Base-by-base conservation (phyloP, 2,329 filamentous ascomycete genomes). In the Sporothrix globosa region DNA sequence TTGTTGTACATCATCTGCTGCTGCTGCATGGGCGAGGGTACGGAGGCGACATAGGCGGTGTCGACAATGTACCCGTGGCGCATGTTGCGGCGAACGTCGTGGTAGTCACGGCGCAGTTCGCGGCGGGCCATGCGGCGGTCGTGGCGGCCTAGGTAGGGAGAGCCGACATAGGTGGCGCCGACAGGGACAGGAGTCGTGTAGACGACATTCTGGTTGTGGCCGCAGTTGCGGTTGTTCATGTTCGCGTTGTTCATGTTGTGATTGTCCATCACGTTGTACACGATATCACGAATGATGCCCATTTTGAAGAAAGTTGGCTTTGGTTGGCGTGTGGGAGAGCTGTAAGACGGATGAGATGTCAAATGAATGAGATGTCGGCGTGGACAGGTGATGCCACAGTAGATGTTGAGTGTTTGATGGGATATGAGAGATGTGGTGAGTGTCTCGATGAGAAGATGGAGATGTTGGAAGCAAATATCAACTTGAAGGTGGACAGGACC, bases 61-160 rank as follows among this genome's bases (percentile, higher is more conserved):
- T 56, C 53, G 53, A 27, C 24, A 27, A 65, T 4, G 24, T 39
- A 24, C 7, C 54, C 58, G 13, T 56, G 68, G 58, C 48, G 68
- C 68, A 56, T 65, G n/a, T 46, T 9, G 50, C 65, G 65, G 21
- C n/a, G 50, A 34, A 34, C 34, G 41, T 61, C 44, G 27, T 27
- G 54, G 44, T 54, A 46, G 10, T 52, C 53, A 41, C 54, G 54
- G 53, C 67, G 34, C 34, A 34, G 34, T 34, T 34, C 34, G 44
- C 44, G 14, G 44, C 44, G 67, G 7, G 13, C 54, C 13, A 24
- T 21, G 19, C 46, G 67, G 56, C 67, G 67, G 41, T 63, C 60
- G 60, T 13, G n/a, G 56, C 56, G 56, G 34, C 44, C 34, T 41
- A 48, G 48, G 41, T 19, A 27, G 7, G 60, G 41, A 13, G 39